Base-by-base conservation (phyloP, 2,329 filamentous ascomycete genomes). In the Lecanoromycetidae sp. region DNA sequence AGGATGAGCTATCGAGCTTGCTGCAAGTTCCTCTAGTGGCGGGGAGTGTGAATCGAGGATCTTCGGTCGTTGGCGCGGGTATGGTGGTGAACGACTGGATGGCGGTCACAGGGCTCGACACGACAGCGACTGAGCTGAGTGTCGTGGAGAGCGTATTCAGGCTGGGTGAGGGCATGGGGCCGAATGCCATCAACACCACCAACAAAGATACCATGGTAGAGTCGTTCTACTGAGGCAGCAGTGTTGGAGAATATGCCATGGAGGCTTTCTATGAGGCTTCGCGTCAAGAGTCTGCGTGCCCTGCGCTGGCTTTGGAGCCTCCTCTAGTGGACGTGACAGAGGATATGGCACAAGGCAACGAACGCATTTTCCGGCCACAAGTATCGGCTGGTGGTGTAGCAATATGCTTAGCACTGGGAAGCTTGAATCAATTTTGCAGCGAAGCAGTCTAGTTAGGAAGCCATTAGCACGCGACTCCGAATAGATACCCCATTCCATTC, bases 121-220 rank as follows among this genome's bases (percentile, higher is more conserved):
- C 90, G 37, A 95, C 88, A 17, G 88, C 90, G n/a, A 96, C 91
- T 1, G 91, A 98, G 71, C 72, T 98, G 59, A 94, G 87, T 61
- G 91, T 98, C 50, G 78, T 98, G 48, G 91, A 98, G 75, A 88
- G 82, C 59, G 88, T 98, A 55, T 98, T 98, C 74, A 79, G 87
- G 59, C 73, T 98, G 38, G 88, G 88, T 54, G 90, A 96, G 72
- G 87, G 86, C 45, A 75, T 80, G 56, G 86, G 78, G 5, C 82
- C 87, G 42, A 79, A 79, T 60, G 80, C 77, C 58, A 87, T 90
- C 70, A 85, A 85, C 65, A 84, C 80, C 44, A 80, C 71, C 57
- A 81, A 95, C 72, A 96, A 95, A 77, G 90, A 96, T 66, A 91
- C 87, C 56, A 94, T 98, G 79, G 91, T 98, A 53, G 91, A 98